Percentiles rank a stretch among this genome's conserved stretches.
phyloP scores from a whole-genome alignment of 2,329 filamentous ascomycete genomes.

The Diaporthe caulivora region DNA sequence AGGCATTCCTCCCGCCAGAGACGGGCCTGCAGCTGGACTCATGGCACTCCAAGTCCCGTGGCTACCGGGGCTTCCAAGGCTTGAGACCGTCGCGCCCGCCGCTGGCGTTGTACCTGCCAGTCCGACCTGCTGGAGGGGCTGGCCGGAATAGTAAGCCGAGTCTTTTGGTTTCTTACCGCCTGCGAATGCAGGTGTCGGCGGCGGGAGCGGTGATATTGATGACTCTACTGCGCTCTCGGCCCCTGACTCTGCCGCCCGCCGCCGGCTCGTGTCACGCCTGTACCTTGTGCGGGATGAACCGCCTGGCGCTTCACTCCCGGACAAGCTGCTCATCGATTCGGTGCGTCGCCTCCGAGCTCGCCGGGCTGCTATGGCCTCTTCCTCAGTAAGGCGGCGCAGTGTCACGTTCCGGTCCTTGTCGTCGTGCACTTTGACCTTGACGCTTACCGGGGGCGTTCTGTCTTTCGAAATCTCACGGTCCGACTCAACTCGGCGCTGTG shows the following conservation, averaged over 20 bases:
- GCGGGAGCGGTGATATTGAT: conserved; percentile 61
- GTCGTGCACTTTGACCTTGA: conserved; percentile 71
- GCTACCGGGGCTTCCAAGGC: conserved; percentile 57
- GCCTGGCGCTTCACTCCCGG: conserved; percentile 59
- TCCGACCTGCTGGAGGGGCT: conserved; percentile 47
- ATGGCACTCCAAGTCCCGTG: conserved; percentile 68
- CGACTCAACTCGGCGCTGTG: conserved; percentile 47
- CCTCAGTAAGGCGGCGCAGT: conserved; percentile 70
- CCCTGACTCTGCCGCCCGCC: conserved; percentile 56
- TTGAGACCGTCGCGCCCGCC: conserved; percentile 60
- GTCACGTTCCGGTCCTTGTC: conserved; percentile 73
- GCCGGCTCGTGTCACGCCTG: conserved; percentile 64
- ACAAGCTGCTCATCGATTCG: conserved; percentile 68
- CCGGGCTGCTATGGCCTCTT: conserved; percentile 63
- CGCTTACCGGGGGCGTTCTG: conserved; percentile 62
- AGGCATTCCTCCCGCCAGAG: conserved; percentile 43
- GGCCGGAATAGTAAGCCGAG: conserved; percentile 71
- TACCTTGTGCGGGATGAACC: conserved; percentile 60
- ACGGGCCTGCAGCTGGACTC: conserved; percentile 50
- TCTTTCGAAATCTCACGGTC: conserved; percentile 52
- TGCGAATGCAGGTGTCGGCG: conserved; percentile 69
- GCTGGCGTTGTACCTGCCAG: conserved; percentile 55
- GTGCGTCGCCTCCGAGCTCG: conserved; percentile 56
- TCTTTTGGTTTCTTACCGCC: conserved; percentile 67
- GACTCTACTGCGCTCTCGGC: conserved; percentile 57